These are phyloP conservation scores for Ophiostoma pallidulum DNA, from an alignment of 2,329 filamentous ascomycete genomes.

Conservation along the genomic window DNA sequence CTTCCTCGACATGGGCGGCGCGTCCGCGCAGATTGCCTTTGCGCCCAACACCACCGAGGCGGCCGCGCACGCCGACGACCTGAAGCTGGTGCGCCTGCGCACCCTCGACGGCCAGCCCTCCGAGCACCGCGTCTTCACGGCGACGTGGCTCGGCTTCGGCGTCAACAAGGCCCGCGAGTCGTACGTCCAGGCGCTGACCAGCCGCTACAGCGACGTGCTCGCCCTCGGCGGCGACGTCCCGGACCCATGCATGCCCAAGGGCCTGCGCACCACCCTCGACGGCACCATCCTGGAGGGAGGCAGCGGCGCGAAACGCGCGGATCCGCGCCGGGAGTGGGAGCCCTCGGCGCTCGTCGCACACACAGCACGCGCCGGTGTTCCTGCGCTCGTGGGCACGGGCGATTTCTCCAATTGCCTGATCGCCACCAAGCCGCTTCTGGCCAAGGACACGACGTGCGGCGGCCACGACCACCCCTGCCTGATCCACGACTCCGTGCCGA, in stretches of 20 bases:
- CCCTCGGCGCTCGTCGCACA: no score
- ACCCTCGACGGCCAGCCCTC: constrained; percentile 66
- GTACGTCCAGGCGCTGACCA: constrained; percentile 69
- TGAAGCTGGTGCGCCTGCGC: constrained; percentile 77
- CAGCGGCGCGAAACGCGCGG: constrained; percentile 1
- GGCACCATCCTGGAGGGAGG: constrained; percentile 41
- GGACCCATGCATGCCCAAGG: constrained; percentile 82
- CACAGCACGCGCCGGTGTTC: constrained; percentile 22
- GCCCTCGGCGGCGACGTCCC: constrained; percentile 57
- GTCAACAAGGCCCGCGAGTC: constrained; percentile 83
- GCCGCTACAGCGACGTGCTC: constrained; percentile 43
- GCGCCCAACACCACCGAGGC: constrained; percentile 89
- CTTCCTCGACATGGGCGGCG: constrained; percentile 96
- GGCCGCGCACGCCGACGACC: constrained; percentile 76
- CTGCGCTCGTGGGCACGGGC: constrained; percentile 70
- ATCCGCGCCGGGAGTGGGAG: no score
- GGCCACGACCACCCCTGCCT: constrained; percentile 68
- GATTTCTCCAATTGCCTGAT: constrained; percentile 76
- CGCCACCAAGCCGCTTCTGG: constrained; percentile 73
- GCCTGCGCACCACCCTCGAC: constrained; percentile 63
- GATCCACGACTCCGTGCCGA: constrained; percentile 84
- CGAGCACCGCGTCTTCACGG: constrained; percentile 88
- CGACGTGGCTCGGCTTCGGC: constrained; percentile 96
- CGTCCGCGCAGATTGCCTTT: constrained; percentile 95
- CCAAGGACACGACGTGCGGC: constrained; percentile 74